These are phyloP conservation scores for Flaveria sonorensis DNA, from an alignment of 129 eudicot species.

Conservation along the genomic window DNA sequence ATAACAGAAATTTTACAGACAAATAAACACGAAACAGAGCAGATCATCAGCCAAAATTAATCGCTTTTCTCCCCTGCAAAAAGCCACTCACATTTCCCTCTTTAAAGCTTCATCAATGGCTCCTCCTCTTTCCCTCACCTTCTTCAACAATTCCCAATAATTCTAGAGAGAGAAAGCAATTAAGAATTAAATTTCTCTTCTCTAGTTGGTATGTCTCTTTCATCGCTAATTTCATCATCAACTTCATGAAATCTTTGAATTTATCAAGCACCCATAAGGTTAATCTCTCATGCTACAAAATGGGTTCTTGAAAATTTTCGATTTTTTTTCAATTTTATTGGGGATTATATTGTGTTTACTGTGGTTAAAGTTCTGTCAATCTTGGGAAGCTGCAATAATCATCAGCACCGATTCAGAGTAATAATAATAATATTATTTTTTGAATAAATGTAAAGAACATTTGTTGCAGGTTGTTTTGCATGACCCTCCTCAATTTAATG, in stretches of 20 bases:
- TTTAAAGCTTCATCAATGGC: slow-evolving; percentile 43
- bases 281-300: background rate
- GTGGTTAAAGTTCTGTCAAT: slow-evolving; percentile 20
- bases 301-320: background rate
- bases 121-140: slow-evolving; percentile 19
- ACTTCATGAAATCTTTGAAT: background rate
- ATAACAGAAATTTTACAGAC: slow-evolving; percentile 44
- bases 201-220: slow-evolving; percentile 32
- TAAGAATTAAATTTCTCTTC: slow-evolving; percentile 4
- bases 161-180: slow-evolving; percentile 25
- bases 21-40: slow-evolving; percentile 40
- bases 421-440: slow-evolving; percentile 3
- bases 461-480: slow-evolving; percentile 10
- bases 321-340: background rate
- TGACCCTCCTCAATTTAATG: slow-evolving; percentile 20
- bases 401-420: slow-evolving; percentile 25
- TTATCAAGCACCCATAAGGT: background rate
- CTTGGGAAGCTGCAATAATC: slow-evolving; percentile 35
- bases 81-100: slow-evolving; percentile 30
- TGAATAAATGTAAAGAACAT: slow-evolving; percentile 15
- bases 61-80: slow-evolving; percentile 38
- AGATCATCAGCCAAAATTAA: slow-evolving; percentile 22
- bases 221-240: slow-evolving; percentile 5
- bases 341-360: background rate
- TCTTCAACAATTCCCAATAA: slow-evolving; percentile 9